phyloP scores from a whole-genome alignment of 306 rosid genomes.

The Cucumis hystrix region DNA sequence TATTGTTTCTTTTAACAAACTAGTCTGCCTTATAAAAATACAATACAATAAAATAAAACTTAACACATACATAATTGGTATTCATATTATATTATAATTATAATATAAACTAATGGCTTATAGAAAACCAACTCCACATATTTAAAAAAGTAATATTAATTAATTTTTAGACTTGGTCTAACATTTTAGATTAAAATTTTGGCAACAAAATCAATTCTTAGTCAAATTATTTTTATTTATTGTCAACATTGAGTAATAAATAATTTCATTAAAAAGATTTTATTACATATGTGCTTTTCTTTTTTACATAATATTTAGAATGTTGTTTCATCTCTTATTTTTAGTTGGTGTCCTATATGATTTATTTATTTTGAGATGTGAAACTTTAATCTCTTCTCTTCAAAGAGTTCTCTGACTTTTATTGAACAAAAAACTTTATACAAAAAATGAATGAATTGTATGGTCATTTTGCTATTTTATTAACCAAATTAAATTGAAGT shows the following conservation, averaged over 20 bases:
- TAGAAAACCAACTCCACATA: not conserved
- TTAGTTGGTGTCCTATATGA: not conserved
- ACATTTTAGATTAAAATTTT: not conserved
- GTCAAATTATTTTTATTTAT: not conserved
- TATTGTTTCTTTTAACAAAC: not conserved
- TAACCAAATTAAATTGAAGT: no score
- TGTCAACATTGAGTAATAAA: not conserved
- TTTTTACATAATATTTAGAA: not conserved
- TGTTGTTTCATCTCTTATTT: not conserved
- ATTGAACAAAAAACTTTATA: no score
- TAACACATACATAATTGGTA: no score
- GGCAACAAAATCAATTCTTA: not conserved
- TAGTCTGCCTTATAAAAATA: not conserved
- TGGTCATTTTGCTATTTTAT: not conserved
- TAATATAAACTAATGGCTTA: not conserved
- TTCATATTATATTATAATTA: not conserved
- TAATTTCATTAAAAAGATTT: not conserved
- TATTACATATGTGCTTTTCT: not conserved
- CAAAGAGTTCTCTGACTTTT: not conserved
- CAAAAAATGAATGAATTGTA: no score
- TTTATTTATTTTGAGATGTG: not conserved
- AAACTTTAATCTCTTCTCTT: no score
- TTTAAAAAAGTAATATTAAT: not conserved
- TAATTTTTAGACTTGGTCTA: not conserved
- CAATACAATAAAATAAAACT: no score